Evolutionary conservation across 805 yeast genomes (phyloP).

Genomic region (Suhomyces sp.): DNA sequence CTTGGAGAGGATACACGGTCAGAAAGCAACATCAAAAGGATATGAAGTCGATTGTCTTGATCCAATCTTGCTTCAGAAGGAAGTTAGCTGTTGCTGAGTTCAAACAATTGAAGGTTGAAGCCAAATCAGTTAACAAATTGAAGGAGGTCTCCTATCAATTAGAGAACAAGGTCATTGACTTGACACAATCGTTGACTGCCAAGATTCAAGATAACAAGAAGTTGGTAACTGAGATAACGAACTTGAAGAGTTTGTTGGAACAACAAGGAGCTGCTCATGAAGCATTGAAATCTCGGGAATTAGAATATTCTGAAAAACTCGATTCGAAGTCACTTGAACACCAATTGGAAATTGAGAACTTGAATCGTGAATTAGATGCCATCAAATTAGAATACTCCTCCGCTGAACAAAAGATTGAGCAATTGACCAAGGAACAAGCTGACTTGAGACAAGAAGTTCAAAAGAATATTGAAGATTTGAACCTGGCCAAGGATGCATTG

Average conservation of each 20-base stretch:
- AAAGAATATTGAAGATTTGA: constrained; percentile 60
- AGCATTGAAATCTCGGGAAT: constrained; percentile 52
- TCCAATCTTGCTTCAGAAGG: constrained; percentile 79
- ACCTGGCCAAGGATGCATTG: constrained; percentile 57
- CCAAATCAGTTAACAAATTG: constrained; percentile 85
- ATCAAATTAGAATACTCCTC: constrained; percentile 57
- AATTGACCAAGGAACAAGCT: constrained; percentile 59
- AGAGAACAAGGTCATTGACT: constrained; percentile 96
- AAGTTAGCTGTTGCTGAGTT: constrained; percentile 68
- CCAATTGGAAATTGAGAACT: constrained; percentile 43
- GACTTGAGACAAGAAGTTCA: constrained; percentile 64
- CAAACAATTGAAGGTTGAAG: constrained; percentile 70
- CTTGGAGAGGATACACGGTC: constrained; percentile 67
- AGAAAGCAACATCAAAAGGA: constrained; percentile 50
- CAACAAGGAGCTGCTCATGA: constrained; percentile 56
- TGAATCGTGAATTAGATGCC: constrained; percentile 55
- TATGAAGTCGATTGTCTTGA: constrained; percentile 57
- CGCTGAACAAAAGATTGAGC: constrained; percentile 59
- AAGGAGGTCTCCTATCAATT: constrained; percentile 89
- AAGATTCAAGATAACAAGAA: constrained; percentile 81
- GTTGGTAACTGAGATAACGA: constrained; percentile 59
- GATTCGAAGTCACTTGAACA: constrained; percentile 49
- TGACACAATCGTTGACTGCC: constrained; percentile 78
- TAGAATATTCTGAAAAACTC: constrained; percentile 49
- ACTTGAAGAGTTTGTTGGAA: constrained; percentile 44